phyloP scores from a whole-genome alignment of 345 rosid species.

The Pistacia atlantica region DNA sequence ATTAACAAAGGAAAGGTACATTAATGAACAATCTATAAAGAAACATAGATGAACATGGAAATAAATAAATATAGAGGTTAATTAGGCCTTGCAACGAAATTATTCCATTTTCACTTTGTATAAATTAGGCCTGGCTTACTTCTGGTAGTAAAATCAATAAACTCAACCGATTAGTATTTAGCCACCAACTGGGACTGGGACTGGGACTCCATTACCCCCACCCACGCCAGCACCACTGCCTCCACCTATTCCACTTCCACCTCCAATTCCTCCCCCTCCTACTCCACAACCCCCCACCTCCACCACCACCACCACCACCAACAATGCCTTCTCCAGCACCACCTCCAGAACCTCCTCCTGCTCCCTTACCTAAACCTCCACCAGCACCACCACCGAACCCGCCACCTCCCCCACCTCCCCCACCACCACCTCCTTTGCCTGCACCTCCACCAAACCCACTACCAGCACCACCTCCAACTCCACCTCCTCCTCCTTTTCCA shows the following conservation, averaged over 20 bases:
- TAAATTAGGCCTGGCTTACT: too few relatives aligned
- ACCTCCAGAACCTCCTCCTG: background rate
- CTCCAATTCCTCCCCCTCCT: background rate
- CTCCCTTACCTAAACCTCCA: conserved; percentile 1
- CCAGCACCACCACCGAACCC: conserved; percentile 16
- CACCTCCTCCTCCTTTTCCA: background rate
- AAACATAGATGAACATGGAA: background rate
- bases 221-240: conserved; percentile 20
- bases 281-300: conserved; percentile 20
- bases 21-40: background rate
- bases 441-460: background rate
- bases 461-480: background rate
- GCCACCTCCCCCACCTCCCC: background rate
- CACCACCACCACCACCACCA: conserved; percentile 8
- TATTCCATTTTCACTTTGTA: background rate
- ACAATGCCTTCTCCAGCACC: conserved; percentile 20
- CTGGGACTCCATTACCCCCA: conserved; percentile 14
- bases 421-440: conserved; percentile 7
- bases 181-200: conserved; percentile 14
- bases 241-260: too few relatives aligned
- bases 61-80: background rate
- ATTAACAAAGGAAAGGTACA: background rate
- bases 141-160: background rate
- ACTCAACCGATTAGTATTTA: background rate
- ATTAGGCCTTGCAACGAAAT: background rate